Conservation (phyloP, 2,329 filamentous ascomycete genomes). For the Ploettnerulaceae sp. region DNA sequence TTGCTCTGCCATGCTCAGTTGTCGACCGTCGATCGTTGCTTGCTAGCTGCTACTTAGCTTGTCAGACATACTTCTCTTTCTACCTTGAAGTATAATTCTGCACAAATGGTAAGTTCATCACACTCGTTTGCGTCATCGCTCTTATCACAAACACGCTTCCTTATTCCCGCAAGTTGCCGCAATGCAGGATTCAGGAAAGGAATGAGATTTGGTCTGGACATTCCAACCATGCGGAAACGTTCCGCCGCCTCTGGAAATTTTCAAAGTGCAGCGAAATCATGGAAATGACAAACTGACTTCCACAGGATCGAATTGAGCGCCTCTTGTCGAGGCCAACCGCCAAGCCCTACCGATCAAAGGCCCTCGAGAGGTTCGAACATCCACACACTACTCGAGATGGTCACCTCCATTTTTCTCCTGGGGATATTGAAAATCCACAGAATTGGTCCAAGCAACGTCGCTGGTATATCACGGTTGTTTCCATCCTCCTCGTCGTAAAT, state of each 20-base stretch:
- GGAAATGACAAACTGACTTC: conserved; percentile 4
- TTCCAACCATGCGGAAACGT: no score
- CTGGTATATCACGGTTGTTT: conserved; percentile 38
- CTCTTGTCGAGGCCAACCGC: conserved; percentile 27
- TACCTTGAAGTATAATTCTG: no score
- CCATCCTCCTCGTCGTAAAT: conserved; percentile 38
- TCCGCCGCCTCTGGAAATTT: no score
- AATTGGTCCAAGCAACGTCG: conserved; percentile 34
- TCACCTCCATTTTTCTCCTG: conserved; percentile 39
- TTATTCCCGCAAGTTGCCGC: no score
- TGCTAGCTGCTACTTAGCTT: no score
- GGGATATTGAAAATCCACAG: conserved; percentile 42
- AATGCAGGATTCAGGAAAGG: no score
- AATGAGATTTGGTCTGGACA: neutral
- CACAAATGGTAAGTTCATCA: neutral
- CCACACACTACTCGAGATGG: conserved; percentile 24
- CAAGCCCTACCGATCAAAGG: conserved; percentile 28
- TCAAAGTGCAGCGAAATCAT: no score
- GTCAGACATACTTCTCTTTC: no score
- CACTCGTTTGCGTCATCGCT: neutral
- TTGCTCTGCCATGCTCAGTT: no score
- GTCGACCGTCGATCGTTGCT: no score
- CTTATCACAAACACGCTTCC: no score
- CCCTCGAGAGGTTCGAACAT: conserved; percentile 12
- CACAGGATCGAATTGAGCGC: conserved; percentile 22